Evolutionary conservation across 305 asterid species (phyloP), one percentile per base, ranked within the genome.

Genomic region (Fraxinus latifolia): DNA sequence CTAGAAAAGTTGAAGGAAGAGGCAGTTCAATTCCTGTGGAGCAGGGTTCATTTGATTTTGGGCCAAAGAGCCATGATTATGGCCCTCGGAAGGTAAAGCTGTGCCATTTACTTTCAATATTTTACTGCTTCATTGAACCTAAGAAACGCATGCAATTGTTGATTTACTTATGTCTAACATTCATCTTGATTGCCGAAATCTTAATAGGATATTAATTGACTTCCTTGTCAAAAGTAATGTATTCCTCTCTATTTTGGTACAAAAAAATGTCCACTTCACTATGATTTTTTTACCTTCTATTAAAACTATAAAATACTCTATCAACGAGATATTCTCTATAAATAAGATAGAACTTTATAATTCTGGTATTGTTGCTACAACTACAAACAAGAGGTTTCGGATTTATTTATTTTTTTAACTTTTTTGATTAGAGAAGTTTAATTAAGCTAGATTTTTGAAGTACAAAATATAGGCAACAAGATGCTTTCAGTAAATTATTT

Each of bases 51-150:
- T 80, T 85, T 83, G 87, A 82, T 77, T 85, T 86, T 88, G 94
- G 92, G 82, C 90, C 82, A 82, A 92, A 87, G 87, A 89, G 85
- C 88, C 90, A 91, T 79, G 93, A 89, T 29, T 73, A 80, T 74
- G 89, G 84, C 84, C 85, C 90, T 25, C 84, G 76, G 78, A 96
- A 96, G 98, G 99, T 94, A 85, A 87, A 82, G 74, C 25, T 84
- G 21, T 68, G 74, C 58, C 68, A 33, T 31, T 25, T 33, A 27
- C 74, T 80, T 31, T 85, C 82, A 37, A 74, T 77, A 19, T 85
- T 50, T 83, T 31, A 4, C 17, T 50, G 50, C 25, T 31, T 85
- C 86, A 36, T 79, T 74, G 70, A 12, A 60, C 68, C 33, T 32
- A 47, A 23, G 65, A 0, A 42, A 76, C 50, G 62, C 36, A 58